Base-by-base conservation (phyloP, 352 stramenopile species). In the Globisporangium barbulae region DNA sequence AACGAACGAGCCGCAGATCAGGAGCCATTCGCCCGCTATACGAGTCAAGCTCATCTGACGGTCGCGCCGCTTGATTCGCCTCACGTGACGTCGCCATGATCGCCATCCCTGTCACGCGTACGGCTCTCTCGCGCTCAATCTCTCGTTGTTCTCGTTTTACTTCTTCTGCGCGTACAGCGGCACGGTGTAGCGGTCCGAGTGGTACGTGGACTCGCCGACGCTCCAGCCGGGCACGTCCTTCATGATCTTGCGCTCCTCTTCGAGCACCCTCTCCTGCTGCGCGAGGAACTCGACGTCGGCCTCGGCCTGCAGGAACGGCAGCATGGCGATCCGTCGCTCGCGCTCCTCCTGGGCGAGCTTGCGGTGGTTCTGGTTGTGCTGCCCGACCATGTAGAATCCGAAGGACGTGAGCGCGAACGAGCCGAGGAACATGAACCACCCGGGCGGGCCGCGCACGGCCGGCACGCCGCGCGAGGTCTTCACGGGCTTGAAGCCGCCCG, bases 241-340 rank as follows among this genome's bases (percentile, higher is more conserved):
- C 96, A 99, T 98, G 70, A 98, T 89, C 71, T 97, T 85, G 62
- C 79, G 82, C 75, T 99, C 96, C 60, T 95, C 88, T 19, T 89
- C 85, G 60, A 97, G 83, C 59, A 96, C 82, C 56, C 94, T 85
- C 47, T 93, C 83, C 71, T 98, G 84, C 56, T 94, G 71, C 65
- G 89, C 73, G 39, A 96, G 70, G 69, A 90, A 92, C 70, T 95
- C 82, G 42, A 92, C 87, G 77, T 99, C 97, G n/a, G 94, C 89
- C 72, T 99, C 97, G 17, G 96, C 96, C 73, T 99, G 97, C 57
- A 99, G 80, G 71, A 98, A 92, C 19, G 95, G 93, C 52, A 96
- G 80, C 69, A 99, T 83, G 19, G 92, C 79, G 67, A 98, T 97
- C 58, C 92, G 87, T 52, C 92, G 89, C 78, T 98, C 89, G 57